phyloP scores from a whole-genome alignment of 2,329 filamentous ascomycete species.

The Metarhizium anisopliae region DNA sequence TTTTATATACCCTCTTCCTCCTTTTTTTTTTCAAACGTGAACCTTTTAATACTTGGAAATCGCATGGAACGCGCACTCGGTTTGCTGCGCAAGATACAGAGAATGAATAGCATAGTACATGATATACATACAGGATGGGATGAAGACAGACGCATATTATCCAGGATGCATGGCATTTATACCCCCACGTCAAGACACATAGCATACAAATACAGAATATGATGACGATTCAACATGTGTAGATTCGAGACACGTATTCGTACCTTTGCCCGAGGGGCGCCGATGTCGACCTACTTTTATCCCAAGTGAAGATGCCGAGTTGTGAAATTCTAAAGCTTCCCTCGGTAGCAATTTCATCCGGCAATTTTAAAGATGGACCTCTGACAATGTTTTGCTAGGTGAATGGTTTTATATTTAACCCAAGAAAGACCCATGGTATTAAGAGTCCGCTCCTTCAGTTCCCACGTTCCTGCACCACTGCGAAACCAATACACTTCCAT shows the following conservation, averaged over 20 bases:
- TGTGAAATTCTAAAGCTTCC: no score
- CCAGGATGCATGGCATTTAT: constrained; percentile 1
- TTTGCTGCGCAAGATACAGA: not conserved
- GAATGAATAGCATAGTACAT: not conserved
- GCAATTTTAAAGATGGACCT: not conserved
- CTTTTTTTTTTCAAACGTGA: not conserved
- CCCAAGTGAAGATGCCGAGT: not conserved
- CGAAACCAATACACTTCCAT: not conserved
- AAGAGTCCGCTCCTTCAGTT: no score
- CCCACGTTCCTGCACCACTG: not conserved
- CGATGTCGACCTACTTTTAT: not conserved
- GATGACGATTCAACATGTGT: no score
- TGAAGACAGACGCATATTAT: not conserved
- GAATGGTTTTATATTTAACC: no score
- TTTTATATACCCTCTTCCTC: constrained; percentile 22
- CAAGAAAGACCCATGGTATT: no score
- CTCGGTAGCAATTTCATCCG: no score
- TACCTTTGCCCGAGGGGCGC: not conserved
- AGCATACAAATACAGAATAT: not conserved
- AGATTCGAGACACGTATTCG: no score
- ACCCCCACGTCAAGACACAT: constrained; percentile 6
- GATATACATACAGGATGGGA: not conserved
- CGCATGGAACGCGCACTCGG: no score
- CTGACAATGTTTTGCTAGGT: no score
- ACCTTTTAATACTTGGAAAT: no score